Conservation (phyloP, 2,329 filamentous ascomycete genomes). For the Albophoma yamanashiensis region DNA sequence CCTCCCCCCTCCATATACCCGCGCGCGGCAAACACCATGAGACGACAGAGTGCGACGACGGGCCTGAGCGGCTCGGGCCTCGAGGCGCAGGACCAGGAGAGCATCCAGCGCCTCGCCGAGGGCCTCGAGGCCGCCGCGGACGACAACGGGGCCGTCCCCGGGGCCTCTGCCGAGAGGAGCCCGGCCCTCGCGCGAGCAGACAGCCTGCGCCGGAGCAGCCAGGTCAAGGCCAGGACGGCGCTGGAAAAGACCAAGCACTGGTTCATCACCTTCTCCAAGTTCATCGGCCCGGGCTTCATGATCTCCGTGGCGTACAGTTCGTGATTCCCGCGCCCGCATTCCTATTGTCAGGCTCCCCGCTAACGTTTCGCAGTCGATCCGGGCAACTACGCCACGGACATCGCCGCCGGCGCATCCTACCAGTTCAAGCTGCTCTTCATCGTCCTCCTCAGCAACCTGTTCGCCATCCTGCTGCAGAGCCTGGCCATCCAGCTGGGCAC, state of each 20-base stretch:
- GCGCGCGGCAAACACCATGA: neutral
- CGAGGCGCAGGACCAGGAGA: neutral
- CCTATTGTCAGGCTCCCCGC: neutral
- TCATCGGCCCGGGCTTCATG: conserved; percentile 60
- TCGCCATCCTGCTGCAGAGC: conserved; percentile 60
- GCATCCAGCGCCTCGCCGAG: neutral
- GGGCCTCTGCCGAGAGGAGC: neutral
- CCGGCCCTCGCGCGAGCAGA: neutral
- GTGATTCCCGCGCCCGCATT: conserved; percentile 7
- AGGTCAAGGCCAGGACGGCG: neutral
- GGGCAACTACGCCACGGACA: conserved; percentile 61
- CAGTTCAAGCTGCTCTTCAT: conserved; percentile 57
- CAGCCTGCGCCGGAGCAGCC: neutral
- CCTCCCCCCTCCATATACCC: too few relatives aligned
- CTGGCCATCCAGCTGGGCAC: conserved; percentile 60
- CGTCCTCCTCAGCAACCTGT: conserved; percentile 57
- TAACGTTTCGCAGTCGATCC: conserved; percentile 33
- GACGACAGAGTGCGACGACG: neutral
- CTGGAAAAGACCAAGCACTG: conserved; percentile 8
- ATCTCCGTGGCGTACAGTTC: conserved; percentile 47
- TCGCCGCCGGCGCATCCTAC: conserved; percentile 56
- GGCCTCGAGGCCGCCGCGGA: neutral
- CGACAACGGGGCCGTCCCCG: too few relatives aligned
- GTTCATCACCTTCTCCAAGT: conserved; percentile 20
- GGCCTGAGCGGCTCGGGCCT: neutral